Evolutionary conservation across 1,284 basidiomycete species (phyloP).

Genomic region (Lignosus rhinocerotis): DNA sequence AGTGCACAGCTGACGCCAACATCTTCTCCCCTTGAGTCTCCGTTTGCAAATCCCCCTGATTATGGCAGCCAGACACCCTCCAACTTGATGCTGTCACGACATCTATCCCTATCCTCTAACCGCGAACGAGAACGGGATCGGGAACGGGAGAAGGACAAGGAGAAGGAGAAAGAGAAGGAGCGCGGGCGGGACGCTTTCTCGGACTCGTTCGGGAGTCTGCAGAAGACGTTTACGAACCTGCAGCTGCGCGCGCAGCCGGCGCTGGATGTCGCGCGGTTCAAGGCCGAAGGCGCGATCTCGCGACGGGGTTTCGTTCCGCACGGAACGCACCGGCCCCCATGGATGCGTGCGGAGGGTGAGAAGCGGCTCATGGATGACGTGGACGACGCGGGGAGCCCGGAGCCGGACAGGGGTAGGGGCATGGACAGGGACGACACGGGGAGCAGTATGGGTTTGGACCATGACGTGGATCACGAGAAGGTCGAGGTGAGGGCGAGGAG

Average conservation of each 20-base stretch:
- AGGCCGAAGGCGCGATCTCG: conserved; percentile 68
- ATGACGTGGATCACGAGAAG: conserved; percentile 7
- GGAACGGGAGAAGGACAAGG: conserved; percentile 7
- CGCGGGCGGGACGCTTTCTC: conserved; percentile 15
- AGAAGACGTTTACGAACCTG: conserved; percentile 47
- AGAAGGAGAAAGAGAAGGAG: conserved; percentile 10
- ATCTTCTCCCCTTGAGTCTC: conserved; percentile 19
- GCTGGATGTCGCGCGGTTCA: conserved; percentile 57
- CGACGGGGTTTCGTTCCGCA: conserved; percentile 54
- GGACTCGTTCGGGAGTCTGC: conserved; percentile 41
- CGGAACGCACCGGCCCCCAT: conserved; percentile 28
- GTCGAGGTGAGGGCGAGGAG: conserved; percentile 28
- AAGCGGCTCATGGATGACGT: conserved; percentile 30
- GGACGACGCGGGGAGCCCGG: conserved; percentile 12
- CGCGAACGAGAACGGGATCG: conserved; percentile 24
- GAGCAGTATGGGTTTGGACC: conserved; percentile 24
- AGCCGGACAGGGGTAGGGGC: background rate
- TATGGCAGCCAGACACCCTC: conserved; percentile 13
- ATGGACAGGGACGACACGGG: conserved; percentile 8
- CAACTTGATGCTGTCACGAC: conserved; percentile 36
- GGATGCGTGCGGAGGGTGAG: conserved; percentile 31
- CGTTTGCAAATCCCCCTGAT: conserved; percentile 16
- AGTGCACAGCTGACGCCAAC: conserved; percentile 53
- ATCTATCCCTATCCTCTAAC: conserved; percentile 35
- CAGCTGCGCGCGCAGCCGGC: conserved; percentile 49